Conservation (phyloP, 2,329 filamentous ascomycete species). For the Diaporthe humulicola region DNA sequence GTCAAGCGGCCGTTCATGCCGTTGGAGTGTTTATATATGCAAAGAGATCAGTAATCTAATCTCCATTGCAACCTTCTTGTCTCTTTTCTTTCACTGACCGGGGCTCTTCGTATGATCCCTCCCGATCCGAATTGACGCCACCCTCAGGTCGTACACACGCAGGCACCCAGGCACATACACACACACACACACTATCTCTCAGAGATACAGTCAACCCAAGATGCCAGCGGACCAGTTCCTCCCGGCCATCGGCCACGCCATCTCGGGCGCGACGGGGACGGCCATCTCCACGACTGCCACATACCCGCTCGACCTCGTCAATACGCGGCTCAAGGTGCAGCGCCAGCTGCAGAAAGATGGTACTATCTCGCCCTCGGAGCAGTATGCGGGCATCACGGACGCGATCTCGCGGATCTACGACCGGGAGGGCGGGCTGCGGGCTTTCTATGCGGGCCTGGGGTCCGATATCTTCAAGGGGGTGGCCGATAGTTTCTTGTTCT, state of each 20-base stretch:
- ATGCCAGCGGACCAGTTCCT: constrained; percentile 57
- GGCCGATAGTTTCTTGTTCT: constrained; percentile 84
- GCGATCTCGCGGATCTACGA: constrained; percentile 79
- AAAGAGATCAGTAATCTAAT: neutral
- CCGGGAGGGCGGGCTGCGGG: constrained; percentile 76
- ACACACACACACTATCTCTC: no score
- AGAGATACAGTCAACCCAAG: neutral
- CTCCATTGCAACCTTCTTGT: neutral
- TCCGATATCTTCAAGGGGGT: constrained; percentile 77
- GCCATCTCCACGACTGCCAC: constrained; percentile 83
- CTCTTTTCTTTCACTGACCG: neutral
- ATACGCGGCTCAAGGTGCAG: constrained; percentile 86
- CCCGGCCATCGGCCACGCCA: constrained; percentile 83
- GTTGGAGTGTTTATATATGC: neutral
- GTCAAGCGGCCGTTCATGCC: neutral
- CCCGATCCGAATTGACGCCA: neutral
- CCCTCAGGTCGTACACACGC: neutral
- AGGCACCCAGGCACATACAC: neutral
- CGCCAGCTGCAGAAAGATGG: constrained; percentile 62
- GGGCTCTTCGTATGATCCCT: neutral
- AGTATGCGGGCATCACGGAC: constrained; percentile 77
- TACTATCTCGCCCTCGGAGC: constrained; percentile 45
- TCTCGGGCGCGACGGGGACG: constrained; percentile 83
- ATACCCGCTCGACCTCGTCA: constrained; percentile 86
- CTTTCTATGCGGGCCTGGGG: constrained; percentile 77